phyloP scores from a whole-genome alignment of 305 asterid genomes.

The Plantago coronopus region DNA sequence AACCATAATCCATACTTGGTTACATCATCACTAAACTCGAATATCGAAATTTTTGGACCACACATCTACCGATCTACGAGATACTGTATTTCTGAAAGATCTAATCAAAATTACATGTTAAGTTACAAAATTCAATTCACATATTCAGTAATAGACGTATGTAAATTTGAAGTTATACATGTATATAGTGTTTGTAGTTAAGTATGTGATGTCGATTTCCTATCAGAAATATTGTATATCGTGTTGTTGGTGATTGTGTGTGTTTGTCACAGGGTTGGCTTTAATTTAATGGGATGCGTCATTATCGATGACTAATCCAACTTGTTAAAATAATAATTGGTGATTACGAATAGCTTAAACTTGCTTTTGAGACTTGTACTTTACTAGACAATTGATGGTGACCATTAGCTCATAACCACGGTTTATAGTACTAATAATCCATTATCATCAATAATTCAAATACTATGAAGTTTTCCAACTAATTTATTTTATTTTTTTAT shows the following conservation, averaged over 20 bases:
- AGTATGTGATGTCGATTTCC: no score
- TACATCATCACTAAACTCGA: neutral
- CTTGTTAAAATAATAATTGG: slow-evolving; percentile 17
- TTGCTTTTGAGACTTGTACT: slow-evolving; percentile 29
- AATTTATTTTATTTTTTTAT: no score
- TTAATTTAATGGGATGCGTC: slow-evolving; percentile 17
- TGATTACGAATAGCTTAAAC: slow-evolving; percentile 23
- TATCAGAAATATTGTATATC: no score
- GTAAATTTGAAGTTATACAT: no score
- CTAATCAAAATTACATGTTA: no score
- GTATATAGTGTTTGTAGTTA: no score
- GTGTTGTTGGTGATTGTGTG: neutral
- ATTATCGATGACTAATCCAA: slow-evolving; percentile 36
- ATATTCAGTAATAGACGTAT: no score
- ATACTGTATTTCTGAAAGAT: no score
- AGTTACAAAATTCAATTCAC: no score
- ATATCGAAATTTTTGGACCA: no score
- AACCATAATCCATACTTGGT: slow-evolving; percentile 20
- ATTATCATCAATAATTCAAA: neutral
- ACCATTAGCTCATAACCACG: slow-evolving; percentile 13
- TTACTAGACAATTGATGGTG: slow-evolving; percentile 19
- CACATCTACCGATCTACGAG: no score
- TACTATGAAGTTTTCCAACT: no score
- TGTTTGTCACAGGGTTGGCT: slow-evolving; percentile 7
- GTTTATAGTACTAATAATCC: neutral